phyloP scores from a whole-genome alignment of 2,329 filamentous ascomycete genomes.

The Microthyrium microscopicum region DNA sequence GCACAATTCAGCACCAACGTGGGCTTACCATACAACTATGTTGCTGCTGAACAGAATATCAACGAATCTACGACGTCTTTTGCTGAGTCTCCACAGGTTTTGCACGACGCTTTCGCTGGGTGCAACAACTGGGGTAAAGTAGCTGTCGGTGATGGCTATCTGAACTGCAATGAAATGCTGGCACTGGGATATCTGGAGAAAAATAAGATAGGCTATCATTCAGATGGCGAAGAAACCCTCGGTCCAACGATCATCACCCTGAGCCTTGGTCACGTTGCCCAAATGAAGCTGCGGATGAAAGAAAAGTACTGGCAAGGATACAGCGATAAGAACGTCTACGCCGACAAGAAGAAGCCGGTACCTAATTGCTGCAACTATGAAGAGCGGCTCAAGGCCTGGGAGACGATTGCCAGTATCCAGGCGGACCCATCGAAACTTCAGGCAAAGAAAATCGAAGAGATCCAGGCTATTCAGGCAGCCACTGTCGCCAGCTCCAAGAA shows the following conservation, averaged over 20 bases:
- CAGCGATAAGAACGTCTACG: constrained; percentile 5
- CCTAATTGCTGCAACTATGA: constrained; percentile 19
- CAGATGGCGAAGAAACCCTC: constrained; percentile 47
- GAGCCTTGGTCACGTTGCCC: constrained; percentile 40
- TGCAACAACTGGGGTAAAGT: constrained; percentile 19
- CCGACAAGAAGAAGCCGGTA: constrained; percentile 10
- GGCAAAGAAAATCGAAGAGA: constrained; percentile 12
- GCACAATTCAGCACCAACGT: constrained; percentile 39
- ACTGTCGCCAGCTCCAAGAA: not conserved
- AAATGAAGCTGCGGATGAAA: constrained; percentile 44
- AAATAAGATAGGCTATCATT: constrained; percentile 45
- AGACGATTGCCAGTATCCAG: too few species aligned
- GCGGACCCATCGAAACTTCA: constrained; percentile 16
- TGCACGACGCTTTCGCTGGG: too few species aligned
- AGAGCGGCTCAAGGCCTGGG: constrained; percentile 17
- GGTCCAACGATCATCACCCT: constrained; percentile 46
- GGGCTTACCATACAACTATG: constrained; percentile 51
- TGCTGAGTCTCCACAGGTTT: too few species aligned
- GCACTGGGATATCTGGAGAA: constrained; percentile 45
- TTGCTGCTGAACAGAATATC: constrained; percentile 36
- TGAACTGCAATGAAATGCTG: constrained; percentile 46
- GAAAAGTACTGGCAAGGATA: constrained; percentile 22
- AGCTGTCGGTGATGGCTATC: constrained; percentile 10
- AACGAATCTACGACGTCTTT: too few species aligned
- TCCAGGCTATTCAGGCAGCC: not conserved